Base-by-base conservation (phyloP, 345 rosid genomes). In the Eucalyptus viminalis region DNA sequence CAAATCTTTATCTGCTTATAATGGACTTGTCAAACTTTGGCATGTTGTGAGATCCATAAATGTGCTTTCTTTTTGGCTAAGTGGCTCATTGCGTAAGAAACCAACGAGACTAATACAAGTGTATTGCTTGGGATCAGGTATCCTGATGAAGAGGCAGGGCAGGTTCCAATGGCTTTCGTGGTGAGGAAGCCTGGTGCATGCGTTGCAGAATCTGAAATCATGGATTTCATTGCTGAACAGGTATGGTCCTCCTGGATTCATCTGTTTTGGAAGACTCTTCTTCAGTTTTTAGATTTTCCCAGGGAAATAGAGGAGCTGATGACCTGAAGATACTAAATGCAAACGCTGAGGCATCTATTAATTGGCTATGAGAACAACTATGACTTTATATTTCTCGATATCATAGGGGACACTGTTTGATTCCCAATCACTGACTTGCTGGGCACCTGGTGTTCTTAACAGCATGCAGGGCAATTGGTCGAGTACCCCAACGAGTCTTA, bases 61-160 rank as follows among this genome's bases (percentile, higher is more conserved):
- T 34, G 81, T 69, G 81, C 44, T 17, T 69, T 69, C 44, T 69
- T 69, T 69, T 3, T 43, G 76, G 76, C 37, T n/a, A 65, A 65
- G 76, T 65, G 40, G 72, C 72, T 62, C 31, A 60, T 60, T 6
- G 9, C 21, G 11, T 65, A 65, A 65, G 34, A 6, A 65, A n/a
- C 37, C 37, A n/a, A 65, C 40, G 2, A 15, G 86, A 81, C 86
- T 81, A 34, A 60, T 65, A 40, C 76, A 65, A 14, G 76, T 62
- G 37, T 8, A 14, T n/a, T 50, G 72, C 53, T 50, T 76, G 87
- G 44, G 14, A 27, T 88, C 93, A 96, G 98, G 88, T 96, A 94
- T 65, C 98, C 99, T 10, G 99, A 97, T 89, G 98, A 95, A 94
- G 99, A 95, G 88, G 98, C 98, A 58, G 98, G 99, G 29, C 92